Percentiles rank a stretch among this genome's conserved stretches.
These are phyloP conservation scores for Pestalotiopsis sp. DNA, from an alignment of 2,329 filamentous ascomycete species.

Conservation along the genomic window DNA sequence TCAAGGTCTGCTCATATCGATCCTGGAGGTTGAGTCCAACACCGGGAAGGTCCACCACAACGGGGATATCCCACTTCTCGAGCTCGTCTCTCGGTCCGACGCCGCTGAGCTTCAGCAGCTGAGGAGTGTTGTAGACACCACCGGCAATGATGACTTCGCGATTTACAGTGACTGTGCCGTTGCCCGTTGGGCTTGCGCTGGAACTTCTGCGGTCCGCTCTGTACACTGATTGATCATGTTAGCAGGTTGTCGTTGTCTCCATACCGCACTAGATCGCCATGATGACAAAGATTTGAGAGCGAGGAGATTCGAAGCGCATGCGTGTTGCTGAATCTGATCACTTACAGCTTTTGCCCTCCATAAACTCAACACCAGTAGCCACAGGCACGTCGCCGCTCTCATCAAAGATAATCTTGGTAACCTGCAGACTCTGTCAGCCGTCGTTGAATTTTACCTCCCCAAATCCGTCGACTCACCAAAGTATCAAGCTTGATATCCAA, in stretches of 20 bases:
- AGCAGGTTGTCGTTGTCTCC: background rate
- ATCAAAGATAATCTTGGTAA: constrained; percentile 5
- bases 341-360: background rate
- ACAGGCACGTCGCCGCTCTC: background rate
- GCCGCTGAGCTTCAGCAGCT: constrained; percentile 52
- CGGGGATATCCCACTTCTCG: constrained; percentile 32
- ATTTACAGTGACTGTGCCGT: constrained; percentile 36
- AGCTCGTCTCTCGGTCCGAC: constrained; percentile 40
- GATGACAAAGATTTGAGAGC: background rate
- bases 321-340: background rate
- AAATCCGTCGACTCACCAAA: background rate
- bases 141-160: constrained; percentile 51
- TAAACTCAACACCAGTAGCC: constrained; percentile 8
- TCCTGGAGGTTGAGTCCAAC: constrained; percentile 61
- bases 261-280: too few relatives aligned
- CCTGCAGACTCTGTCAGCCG: background rate
- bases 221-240: background rate
- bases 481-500: constrained; percentile 21
- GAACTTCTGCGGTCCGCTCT: constrained; percentile 8
- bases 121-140: constrained; percentile 54
- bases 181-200: constrained; percentile 22
- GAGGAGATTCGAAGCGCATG: too few relatives aligned
- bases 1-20: constrained; percentile 47
- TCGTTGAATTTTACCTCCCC: too few relatives aligned
- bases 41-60: constrained; percentile 53